Base-by-base conservation (phyloP, 345 rosid genomes). In the Bretschneidera sinensis region DNA sequence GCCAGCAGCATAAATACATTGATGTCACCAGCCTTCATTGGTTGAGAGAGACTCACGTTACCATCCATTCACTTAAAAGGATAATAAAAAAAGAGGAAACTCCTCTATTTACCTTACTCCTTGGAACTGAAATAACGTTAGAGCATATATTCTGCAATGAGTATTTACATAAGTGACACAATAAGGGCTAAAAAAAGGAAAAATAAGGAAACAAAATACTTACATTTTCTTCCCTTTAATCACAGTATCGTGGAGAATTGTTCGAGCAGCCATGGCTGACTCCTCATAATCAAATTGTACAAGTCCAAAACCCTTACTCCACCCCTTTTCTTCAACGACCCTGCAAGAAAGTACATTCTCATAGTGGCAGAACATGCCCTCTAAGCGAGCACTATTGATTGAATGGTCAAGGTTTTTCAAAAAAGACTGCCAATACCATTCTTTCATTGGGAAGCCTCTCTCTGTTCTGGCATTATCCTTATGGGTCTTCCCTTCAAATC, bases 311-410 rank as follows among this genome's bases (percentile, higher is more conserved):
- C 91, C 91, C 62, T 81, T 78, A 54, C 87, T 81, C 21, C 60
- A 71, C 10, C 94, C 91, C 63, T 78, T 64, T 60, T 88, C 89
- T 64, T 71, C 81, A 28, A 60, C 88, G 43, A 84, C 86, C 76
- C 88, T 86, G 81, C 96, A 86, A 51, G 97, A 88, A 71, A 85
- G 85, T 47, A 91, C 62, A 8, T 20, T 55, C 28, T 86, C 91
- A 63, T 60, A 88, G 48, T 63, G 72, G 49, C 65, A 22, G 60
- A 91, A 91, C 20, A 78, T 56, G 51, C 74, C 69, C 55, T 84
- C 80, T 78, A 88, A 71, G 71, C 61, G 28, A 47, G 58, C 63
- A 62, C 81, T 71, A 59, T 52, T 61, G 31, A 88, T 71, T 2
- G 84, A 78, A 60, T 74, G 72, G 49, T 68, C 67, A 15, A 91